A percentile compares a stretch with the other conserved stretches of the same genome.
Conservation (phyloP, 108 stramenopile species). For the Nannochloropsis salina region DNA sequence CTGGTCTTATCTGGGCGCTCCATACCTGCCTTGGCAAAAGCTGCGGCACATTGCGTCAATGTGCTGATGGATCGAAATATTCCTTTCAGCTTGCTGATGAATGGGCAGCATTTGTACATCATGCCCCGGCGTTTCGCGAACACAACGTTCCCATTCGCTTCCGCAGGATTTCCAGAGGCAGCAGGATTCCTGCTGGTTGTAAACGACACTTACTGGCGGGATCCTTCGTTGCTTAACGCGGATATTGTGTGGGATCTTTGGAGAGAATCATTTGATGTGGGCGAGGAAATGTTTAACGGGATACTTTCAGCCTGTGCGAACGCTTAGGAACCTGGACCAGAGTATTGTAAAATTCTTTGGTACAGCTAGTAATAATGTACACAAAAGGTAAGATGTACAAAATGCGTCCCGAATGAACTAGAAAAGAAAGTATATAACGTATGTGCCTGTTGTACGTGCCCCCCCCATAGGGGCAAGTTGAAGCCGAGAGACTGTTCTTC, state of each 20-base stretch:
- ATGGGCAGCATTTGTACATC: slow-evolving; percentile 18
- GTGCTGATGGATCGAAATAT: not conserved
- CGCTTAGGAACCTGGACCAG: no score
- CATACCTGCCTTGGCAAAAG: not conserved
- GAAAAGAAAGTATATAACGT: no score
- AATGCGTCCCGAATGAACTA: no score
- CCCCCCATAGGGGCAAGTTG: no score
- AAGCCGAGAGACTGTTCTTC: no score
- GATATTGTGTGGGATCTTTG: not conserved
- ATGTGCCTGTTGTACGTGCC: no score
- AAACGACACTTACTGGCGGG: not conserved
- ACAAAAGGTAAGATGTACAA: no score
- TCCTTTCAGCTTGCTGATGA: slow-evolving; percentile 5
- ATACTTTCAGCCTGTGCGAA: not conserved
- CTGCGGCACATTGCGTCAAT: not conserved
- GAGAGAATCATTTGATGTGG: slow-evolving; percentile 13
- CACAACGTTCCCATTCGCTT: not conserved
- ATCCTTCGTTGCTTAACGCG: not conserved
- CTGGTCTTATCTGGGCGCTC: not conserved
- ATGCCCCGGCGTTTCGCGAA: not conserved
- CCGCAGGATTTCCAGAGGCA: not conserved
- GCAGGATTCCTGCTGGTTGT: not conserved
- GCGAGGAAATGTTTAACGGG: not conserved
- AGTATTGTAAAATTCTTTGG: no score
- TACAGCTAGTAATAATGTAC: no score